Percentiles rank a stretch among this genome's conserved stretches.
Evolutionary conservation across 2,329 filamentous ascomycete species (phyloP).

Genomic region (Stachybotrys elegans): DNA sequence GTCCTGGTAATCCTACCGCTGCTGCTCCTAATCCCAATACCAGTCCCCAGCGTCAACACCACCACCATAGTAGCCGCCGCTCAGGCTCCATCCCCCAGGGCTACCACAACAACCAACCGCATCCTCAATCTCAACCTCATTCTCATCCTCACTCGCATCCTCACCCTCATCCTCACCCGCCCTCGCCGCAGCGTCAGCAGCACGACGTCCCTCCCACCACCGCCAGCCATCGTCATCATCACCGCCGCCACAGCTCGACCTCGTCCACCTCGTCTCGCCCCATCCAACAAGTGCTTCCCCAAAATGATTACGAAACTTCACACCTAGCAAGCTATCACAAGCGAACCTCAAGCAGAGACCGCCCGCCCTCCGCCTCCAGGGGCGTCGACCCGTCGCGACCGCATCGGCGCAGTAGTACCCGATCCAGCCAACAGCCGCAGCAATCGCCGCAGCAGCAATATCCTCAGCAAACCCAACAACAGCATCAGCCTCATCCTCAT

Average conservation of each 20-base stretch:
- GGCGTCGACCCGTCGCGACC: slow-evolving; percentile 45
- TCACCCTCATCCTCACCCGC: slow-evolving; percentile 1
- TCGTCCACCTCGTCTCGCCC: slow-evolving; percentile 37
- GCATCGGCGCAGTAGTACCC: slow-evolving; percentile 46
- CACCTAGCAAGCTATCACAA: slow-evolving; percentile 56
- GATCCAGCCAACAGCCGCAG: slow-evolving; percentile 39
- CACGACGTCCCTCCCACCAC: slow-evolving; percentile 7
- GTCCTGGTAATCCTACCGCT: slow-evolving; percentile 3
- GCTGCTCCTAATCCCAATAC: slow-evolving; percentile 1
- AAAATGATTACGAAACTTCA: slow-evolving; percentile 69
- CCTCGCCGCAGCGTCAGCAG: slow-evolving; percentile 13
- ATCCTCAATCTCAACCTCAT: background rate
- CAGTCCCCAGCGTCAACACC: slow-evolving; percentile 2
- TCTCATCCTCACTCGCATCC: background rate
- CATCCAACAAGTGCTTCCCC: slow-evolving; percentile 39
- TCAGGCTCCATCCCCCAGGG: background rate
- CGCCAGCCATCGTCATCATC: slow-evolving; percentile 15
- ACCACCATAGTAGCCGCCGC: background rate
- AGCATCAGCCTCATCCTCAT: too few relatives aligned
- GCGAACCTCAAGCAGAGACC: slow-evolving; percentile 63
- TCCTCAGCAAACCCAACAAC: too few relatives aligned
- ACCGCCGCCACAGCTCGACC: slow-evolving; percentile 32
- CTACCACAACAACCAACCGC: background rate
- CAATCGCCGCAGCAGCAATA: too few relatives aligned
- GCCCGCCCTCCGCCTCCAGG: slow-evolving; percentile 42